A percentile compares a stretch with the other conserved stretches of the same genome.
phyloP scores from a whole-genome alignment of 192 early-diverging fungal genomes.

The Pilaira anomala region DNA sequence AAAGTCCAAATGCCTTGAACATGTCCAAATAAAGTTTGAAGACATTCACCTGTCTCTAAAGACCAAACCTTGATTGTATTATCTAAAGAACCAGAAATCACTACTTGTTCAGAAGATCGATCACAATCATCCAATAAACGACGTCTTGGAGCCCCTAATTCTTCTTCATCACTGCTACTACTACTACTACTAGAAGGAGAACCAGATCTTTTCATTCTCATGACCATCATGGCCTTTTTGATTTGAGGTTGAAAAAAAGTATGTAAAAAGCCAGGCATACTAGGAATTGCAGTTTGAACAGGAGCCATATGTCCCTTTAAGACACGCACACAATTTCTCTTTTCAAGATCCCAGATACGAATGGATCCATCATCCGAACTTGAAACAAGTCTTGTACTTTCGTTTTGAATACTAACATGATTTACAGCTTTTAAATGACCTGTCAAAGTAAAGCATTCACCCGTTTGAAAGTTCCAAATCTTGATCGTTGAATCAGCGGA shows the following conservation, averaged over 20 bases:
- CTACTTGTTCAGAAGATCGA: conserved; percentile 37
- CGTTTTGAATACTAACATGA: conserved; percentile 72
- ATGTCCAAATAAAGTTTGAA: conserved; percentile 78
- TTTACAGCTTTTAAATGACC: conserved; percentile 92
- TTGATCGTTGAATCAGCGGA: conserved; percentile 80
- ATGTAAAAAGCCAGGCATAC: conserved; percentile 32
- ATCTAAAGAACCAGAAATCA: conserved; percentile 85
- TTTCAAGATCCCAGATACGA: conserved; percentile 80
- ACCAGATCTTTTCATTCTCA: conserved; percentile 10
- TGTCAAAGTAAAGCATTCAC: conserved; percentile 63
- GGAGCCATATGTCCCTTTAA: conserved; percentile 69
- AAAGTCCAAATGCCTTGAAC: conserved; percentile 78
- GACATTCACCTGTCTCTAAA: conserved; percentile 69
- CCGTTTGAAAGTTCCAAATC: conserved; percentile 78
- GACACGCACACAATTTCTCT: conserved; percentile 58
- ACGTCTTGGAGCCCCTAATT: not conserved
- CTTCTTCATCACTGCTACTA: not conserved
- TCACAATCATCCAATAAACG: not conserved
- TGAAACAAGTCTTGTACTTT: conserved; percentile 58
- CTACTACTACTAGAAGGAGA: not conserved
- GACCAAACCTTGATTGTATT: conserved; percentile 93
- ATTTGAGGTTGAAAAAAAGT: conserved; percentile 22
- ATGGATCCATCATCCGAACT: conserved; percentile 87
- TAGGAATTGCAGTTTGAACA: conserved; percentile 53
- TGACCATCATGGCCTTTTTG: conserved; percentile 31